Evolutionary conservation across 2,329 filamentous ascomycete genomes (phyloP).

Genomic region (Plenodomus lindquistii): DNA sequence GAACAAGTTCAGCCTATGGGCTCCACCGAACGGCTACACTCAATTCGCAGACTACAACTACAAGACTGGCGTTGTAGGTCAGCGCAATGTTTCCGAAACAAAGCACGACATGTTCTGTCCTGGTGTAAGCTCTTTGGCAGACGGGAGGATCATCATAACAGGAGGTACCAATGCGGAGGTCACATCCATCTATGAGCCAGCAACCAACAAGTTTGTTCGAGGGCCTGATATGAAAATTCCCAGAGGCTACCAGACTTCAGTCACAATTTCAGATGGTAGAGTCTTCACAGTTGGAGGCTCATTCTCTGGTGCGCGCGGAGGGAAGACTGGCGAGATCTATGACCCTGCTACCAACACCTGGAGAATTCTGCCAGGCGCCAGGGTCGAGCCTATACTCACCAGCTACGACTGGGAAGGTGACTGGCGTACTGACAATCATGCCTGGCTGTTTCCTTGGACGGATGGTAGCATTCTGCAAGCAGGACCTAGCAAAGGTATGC

Average conservation of each 20-base stretch:
- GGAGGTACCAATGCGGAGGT: not conserved
- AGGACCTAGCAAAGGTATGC: slow-evolving; percentile 55
- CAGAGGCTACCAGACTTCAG: not conserved
- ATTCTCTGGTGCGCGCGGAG: not conserved
- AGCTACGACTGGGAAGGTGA: not conserved
- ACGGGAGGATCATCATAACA: not conserved
- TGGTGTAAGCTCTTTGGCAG: too few species aligned
- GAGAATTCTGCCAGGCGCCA: not conserved
- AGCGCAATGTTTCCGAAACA: too few species aligned
- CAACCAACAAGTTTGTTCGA: too few species aligned
- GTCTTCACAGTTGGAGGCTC: not conserved
- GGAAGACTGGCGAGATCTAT: not conserved
- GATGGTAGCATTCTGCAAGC: slow-evolving; percentile 55
- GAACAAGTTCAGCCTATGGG: too few species aligned
- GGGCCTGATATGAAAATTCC: not conserved
- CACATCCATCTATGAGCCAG: too few species aligned
- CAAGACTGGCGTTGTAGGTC: too few species aligned
- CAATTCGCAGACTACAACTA: too few species aligned
- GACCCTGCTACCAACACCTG: not conserved
- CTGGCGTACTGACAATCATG: slow-evolving; percentile 37
- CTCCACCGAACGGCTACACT: too few species aligned
- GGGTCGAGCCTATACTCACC: not conserved
- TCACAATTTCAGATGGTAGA: not conserved
- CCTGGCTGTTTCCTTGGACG: slow-evolving; percentile 55
- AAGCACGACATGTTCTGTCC: too few species aligned